These are phyloP conservation scores for Hemileia vastatrix DNA, from an alignment of 1,284 basidiomycete genomes.

Conservation along the genomic window DNA sequence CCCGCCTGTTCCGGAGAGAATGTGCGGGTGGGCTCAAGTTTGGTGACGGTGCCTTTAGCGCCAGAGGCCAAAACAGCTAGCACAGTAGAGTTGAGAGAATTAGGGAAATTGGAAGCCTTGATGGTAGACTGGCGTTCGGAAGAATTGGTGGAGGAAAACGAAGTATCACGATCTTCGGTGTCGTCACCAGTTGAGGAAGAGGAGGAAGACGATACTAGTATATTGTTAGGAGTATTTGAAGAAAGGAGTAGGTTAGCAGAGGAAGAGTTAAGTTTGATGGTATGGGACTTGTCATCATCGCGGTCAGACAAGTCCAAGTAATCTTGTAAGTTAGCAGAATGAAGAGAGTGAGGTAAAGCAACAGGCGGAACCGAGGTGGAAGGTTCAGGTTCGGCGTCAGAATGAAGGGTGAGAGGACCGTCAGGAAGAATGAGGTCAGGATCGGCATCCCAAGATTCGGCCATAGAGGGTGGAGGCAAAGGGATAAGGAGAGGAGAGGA, in stretches of 20 bases:
- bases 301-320: constrained; percentile 4
- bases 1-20: constrained; percentile 12
- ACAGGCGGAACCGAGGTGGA: constrained; percentile 10
- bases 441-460: constrained; percentile 23
- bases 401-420: constrained; percentile 17
- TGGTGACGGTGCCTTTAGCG: constrained; percentile 19
- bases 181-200: not conserved
- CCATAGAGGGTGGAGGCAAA: constrained; percentile 1
- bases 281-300: not conserved
- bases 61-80: constrained; percentile 17
- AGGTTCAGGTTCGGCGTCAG: constrained; percentile 16
- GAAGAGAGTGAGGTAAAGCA: constrained; percentile 11
- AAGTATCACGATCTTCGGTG: not conserved
- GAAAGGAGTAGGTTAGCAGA: not conserved
- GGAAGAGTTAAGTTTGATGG: not conserved
- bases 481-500: not conserved
- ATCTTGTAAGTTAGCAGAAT: not conserved
- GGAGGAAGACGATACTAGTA: not conserved
- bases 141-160: constrained; percentile 9
- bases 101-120: constrained; percentile 11
- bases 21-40: constrained; percentile 16
- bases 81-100: constrained; percentile 6
- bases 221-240: not conserved
- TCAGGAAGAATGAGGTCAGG: constrained; percentile 19
- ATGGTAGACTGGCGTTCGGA: constrained; percentile 21